A percentile compares a stretch with the other conserved stretches of the same genome.
phyloP scores from a whole-genome alignment of 371 early-diverging fungal species.

The Saksenaea oblongispora region DNA sequence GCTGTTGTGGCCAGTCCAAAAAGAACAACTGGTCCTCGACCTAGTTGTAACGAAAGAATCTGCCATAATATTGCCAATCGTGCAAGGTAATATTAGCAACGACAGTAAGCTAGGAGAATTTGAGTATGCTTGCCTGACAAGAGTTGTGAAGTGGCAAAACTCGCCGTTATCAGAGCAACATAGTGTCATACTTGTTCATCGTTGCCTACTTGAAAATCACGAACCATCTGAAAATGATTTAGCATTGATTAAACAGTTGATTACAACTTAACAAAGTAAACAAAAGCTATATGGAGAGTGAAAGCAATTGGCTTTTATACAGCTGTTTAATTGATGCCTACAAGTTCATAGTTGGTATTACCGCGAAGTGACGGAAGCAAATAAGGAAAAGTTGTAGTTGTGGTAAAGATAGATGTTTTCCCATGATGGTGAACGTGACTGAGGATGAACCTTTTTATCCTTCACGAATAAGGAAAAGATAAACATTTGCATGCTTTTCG shows the following conservation, averaged over 20 bases:
- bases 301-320: conserved; percentile 65
- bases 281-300: conserved; percentile 63
- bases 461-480: no score
- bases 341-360: conserved; percentile 8
- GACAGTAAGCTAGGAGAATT: background rate
- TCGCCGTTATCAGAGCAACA: conserved; percentile 62
- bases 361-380: conserved; percentile 49
- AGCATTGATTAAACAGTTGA: background rate
- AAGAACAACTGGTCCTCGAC: conserved; percentile 77
- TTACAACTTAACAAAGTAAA: conserved; percentile 47
- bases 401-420: conserved; percentile 49
- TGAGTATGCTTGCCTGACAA: conserved; percentile 41
- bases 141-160: conserved; percentile 67
- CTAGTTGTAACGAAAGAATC: conserved; percentile 65
- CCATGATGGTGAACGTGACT: background rate
- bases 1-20: conserved; percentile 79
- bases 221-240: conserved; percentile 47
- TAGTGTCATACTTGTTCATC: conserved; percentile 64
- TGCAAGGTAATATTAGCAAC: background rate
- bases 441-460: no score
- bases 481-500: no score
- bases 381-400: conserved; percentile 57
- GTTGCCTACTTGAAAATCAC: conserved; percentile 56
- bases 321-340: conserved; percentile 23
- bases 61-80: conserved; percentile 57